Evolutionary conservation across 495 filamentous ascomycete genomes (phyloP).

Genomic region (Usnea hakonensis): DNA sequence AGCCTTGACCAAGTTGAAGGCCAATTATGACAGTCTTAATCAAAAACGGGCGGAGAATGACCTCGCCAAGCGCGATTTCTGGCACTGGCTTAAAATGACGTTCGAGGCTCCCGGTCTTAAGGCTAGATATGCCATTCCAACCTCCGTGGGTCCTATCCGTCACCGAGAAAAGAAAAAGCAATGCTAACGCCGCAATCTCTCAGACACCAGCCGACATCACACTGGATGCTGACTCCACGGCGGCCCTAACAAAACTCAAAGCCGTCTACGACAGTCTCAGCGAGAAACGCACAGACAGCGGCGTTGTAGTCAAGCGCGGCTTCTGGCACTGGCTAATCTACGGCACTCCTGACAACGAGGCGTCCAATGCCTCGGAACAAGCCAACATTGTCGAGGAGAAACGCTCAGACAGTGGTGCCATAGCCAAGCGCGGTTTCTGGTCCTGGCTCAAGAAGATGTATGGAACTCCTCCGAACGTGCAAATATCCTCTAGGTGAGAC

Average conservation of each 20-base stretch:
- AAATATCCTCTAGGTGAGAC: too few species aligned
- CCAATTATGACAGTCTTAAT: not conserved
- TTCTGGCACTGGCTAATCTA: too few species aligned
- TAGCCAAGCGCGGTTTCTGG: not conserved
- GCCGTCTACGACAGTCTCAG: not conserved
- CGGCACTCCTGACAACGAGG: too few species aligned
- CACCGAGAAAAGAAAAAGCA: not conserved
- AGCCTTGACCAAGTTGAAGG: not conserved
- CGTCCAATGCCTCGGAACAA: too few species aligned
- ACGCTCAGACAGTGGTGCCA: not conserved
- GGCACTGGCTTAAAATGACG: not conserved
- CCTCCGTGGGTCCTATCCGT: too few species aligned
- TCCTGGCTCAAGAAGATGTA: not conserved
- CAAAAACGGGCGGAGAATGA: too few species aligned
- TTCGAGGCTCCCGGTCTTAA: not conserved
- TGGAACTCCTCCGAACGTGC: too few species aligned
- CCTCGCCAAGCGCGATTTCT: not conserved
- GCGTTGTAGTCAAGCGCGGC: too few species aligned
- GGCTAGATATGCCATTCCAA: not conserved
- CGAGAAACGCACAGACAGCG: too few species aligned
- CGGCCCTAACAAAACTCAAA: not conserved
- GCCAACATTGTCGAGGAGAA: too few species aligned
- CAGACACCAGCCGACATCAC: not conserved
- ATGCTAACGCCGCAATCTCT: too few species aligned
- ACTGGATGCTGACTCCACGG: not conserved